phyloP scores from a whole-genome alignment of 768 basidiomycete genomes.

The Crepidotus variabilis region DNA sequence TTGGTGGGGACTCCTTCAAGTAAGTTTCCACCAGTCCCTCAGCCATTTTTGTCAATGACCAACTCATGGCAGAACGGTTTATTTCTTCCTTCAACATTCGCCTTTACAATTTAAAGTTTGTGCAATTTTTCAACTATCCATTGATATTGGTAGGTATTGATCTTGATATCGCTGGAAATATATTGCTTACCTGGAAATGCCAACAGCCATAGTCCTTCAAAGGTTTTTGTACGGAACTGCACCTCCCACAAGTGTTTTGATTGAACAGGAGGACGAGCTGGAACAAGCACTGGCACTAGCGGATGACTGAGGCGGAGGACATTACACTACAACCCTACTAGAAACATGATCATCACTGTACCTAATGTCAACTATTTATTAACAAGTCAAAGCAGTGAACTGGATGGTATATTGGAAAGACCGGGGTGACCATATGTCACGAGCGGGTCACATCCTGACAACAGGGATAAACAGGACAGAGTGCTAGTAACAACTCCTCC shows the following conservation, averaged over 20 bases:
- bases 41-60: neutral
- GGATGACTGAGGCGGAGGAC: conserved; percentile 34
- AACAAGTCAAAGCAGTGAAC: too few species aligned
- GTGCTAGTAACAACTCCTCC: conserved; percentile 11
- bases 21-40: conserved; percentile 25
- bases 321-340: too few species aligned
- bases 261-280: conserved; percentile 63
- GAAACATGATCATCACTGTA: too few species aligned
- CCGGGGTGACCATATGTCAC: neutral
- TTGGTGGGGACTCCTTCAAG: conserved; percentile 86
- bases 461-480: conserved; percentile 8
- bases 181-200: conserved; percentile 5
- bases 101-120: conserved; percentile 83
- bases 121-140: conserved; percentile 77
- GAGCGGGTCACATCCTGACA: neutral
- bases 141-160: conserved; percentile 62
- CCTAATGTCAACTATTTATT: too few species aligned
- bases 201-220: conserved; percentile 66
- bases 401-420: too few species aligned
- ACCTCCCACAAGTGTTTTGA: conserved; percentile 49
- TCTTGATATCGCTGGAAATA: neutral
- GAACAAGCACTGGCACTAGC: conserved; percentile 71
- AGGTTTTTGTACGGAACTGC: conserved; percentile 70
- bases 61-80: conserved; percentile 52
- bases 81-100: conserved; percentile 72